Evolutionary conservation across 306 rosid species (phyloP), one percentile per base, ranked within the genome.

Genomic region (Chamaecrista fasciculata): DNA sequence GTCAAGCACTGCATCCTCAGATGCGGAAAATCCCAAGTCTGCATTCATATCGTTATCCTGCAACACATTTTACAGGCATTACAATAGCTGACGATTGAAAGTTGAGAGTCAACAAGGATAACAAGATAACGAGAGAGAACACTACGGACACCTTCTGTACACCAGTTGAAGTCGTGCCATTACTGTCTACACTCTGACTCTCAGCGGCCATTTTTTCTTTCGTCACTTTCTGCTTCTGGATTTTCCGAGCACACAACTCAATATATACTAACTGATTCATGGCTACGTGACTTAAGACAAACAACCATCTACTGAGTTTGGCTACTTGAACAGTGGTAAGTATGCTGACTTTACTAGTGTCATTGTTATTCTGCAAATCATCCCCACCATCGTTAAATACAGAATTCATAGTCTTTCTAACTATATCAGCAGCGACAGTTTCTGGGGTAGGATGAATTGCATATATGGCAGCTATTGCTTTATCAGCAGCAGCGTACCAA

Each of bases 401-500:
- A 46, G 84, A 86, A 77, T 81, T 73, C 34, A 93, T 75, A 67
- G 89, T 83, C 62, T 82, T 88, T 66, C 82, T 90, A 47, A 93
- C 82, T 71, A 93, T 48, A 72, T 80, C 76, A 60, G 87, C 90
- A 42, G 96, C 91, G 21, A 86, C 50, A 56, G 82, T 79, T 88
- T 90, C 98, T 3, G 98, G 98, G 56, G 86, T 83, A 9, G 98
- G 98, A 72, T 93, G 97, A 69, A 86, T 79, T 37, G 87, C 68
- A 72, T 93, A 93, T 59, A 90, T 61, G 28, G 98, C 94, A 75
- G 87, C 86, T 77, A 93, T 85, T 61, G 96, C 96, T 81, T 85
- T 86, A 73, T 93, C 97, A 71, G 94, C 94, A 82, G 97, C 96
- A 69, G 97, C 84, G 65, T 88, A 93, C 98, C 98, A 93, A 62